Percentiles rank a stretch among this genome's conserved stretches.
Evolutionary conservation across 768 basidiomycete species (phyloP).

Genomic region (Leucosporidium creatinivorum): DNA sequence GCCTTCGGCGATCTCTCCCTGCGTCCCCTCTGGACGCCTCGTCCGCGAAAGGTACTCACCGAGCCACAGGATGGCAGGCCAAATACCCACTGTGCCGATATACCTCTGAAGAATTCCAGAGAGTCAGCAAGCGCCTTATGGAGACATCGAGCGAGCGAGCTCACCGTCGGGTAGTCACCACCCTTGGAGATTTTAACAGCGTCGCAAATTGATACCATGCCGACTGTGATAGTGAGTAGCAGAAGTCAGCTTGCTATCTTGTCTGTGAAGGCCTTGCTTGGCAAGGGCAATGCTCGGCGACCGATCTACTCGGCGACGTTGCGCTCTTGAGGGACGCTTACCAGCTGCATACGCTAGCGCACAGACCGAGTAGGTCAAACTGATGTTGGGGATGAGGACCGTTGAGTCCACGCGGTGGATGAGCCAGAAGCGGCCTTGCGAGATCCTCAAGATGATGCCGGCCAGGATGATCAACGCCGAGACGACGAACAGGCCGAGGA

Average conservation of each 20-base stretch:
- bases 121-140: too few species aligned
- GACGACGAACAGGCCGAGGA: too few species aligned
- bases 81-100: neutral
- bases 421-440: constrained; percentile 10
- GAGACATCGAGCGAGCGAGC: neutral
- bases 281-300: too few species aligned
- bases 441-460: constrained; percentile 3
- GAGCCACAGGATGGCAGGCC: constrained; percentile 7
- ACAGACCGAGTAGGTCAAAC: constrained; percentile 5
- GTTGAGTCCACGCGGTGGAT: constrained; percentile 10
- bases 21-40: too few species aligned
- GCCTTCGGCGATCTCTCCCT: too few species aligned
- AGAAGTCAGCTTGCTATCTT: too few species aligned
- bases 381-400: constrained; percentile 11
- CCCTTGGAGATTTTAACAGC: neutral
- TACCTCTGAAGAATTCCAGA: neutral
- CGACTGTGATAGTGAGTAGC: neutral
- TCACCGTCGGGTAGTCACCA: too few species aligned
- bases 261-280: too few species aligned
- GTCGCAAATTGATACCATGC: neutral
- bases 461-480: neutral
- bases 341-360: constrained; percentile 4
- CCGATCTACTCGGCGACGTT: too few species aligned
- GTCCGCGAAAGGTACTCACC: too few species aligned
- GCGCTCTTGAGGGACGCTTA: too few species aligned